Evolutionary conservation across 2,329 filamentous ascomycete species (phyloP).

Genomic region (Spiromastix sp.): DNA sequence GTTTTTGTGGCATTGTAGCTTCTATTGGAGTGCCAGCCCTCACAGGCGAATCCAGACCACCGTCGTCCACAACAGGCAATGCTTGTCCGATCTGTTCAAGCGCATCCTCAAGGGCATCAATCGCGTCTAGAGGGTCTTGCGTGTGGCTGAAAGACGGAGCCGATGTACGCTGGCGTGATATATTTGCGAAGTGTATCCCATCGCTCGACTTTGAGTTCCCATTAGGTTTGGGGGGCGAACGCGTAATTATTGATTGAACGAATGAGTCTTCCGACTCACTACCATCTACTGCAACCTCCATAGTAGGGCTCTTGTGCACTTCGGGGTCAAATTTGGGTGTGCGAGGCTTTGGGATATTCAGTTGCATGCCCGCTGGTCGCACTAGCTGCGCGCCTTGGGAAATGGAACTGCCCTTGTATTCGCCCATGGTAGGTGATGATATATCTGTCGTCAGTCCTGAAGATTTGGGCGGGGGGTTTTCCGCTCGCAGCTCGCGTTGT

Average conservation of each 20-base stretch:
- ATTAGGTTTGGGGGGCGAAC: constrained; percentile 15
- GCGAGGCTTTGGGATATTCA: not conserved
- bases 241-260: constrained; percentile 17
- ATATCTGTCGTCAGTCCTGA: no score
- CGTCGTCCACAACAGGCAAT: constrained; percentile 18
- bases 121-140: constrained; percentile 40
- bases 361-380: not conserved
- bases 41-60: constrained; percentile 17
- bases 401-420: no score
- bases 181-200: not conserved
- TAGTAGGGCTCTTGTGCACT: constrained; percentile 12
- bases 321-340: constrained; percentile 18
- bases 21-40: constrained; percentile 3
- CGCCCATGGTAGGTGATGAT: no score
- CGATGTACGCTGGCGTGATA: constrained; percentile 8
- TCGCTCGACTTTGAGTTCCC: not conserved
- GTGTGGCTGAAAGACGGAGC: constrained; percentile 13
- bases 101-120: constrained; percentile 43
- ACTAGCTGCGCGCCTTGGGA: no score
- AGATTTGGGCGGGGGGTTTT: no score
- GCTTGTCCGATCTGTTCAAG: constrained; percentile 37
- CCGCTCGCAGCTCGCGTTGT: no score
- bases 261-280: constrained; percentile 18
- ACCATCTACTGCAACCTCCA: constrained; percentile 2
- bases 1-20: not conserved